Evolutionary conservation across 73 alveolate genomes (phyloP).

Genomic region (Paramecium biaurelia): DNA sequence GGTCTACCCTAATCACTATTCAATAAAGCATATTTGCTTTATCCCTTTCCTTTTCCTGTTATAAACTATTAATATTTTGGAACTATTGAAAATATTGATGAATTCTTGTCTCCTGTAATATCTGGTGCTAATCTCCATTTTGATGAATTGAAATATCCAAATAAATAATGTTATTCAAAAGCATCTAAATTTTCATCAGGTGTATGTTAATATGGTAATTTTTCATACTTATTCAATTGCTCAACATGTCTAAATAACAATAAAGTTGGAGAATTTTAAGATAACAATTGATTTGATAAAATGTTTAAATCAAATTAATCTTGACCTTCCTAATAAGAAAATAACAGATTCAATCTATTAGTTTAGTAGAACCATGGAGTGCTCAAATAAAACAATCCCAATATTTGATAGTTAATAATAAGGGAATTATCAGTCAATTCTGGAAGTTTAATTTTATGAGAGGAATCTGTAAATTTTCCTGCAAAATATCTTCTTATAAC

Average conservation of each 20-base stretch:
- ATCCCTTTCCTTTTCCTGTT: background rate
- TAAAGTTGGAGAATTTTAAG: background rate
- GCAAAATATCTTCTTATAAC: constrained; percentile 47
- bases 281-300: background rate
- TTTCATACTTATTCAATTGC: background rate
- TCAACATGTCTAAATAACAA: constrained; percentile 36
- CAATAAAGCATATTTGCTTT: constrained; percentile 8
- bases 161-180: background rate
- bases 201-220: constrained; percentile 13
- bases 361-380: constrained; percentile 40
- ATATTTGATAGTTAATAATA: background rate
- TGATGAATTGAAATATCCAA: constrained; percentile 5
- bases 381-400: constrained; percentile 31
- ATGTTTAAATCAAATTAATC: background rate
- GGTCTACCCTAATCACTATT: constrained; percentile 26
- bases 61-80: constrained; percentile 32
- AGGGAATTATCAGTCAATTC: background rate
- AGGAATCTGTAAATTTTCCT: background rate
- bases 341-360: background rate
- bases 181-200: constrained; percentile 32
- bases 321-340: background rate
- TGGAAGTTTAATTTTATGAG: background rate
- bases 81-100: constrained; percentile 22
- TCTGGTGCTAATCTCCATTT: constrained; percentile 38
- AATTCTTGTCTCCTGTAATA: constrained; percentile 7